A percentile compares a stretch with the other conserved stretches of the same genome.
Evolutionary conservation across 169 alveolate species (phyloP).

Genomic region (Plasmodium coatneyi): DNA sequence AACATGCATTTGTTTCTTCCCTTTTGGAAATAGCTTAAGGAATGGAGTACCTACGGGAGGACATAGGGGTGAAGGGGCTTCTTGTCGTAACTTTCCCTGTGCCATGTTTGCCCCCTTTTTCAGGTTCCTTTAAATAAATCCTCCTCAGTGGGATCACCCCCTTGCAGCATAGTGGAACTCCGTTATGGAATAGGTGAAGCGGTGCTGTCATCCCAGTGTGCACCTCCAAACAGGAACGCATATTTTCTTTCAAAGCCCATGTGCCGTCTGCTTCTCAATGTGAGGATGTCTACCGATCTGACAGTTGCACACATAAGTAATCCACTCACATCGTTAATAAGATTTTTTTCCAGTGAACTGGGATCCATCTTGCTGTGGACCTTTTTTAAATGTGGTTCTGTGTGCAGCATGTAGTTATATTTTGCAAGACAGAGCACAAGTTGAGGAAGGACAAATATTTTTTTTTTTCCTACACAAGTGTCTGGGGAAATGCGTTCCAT

Average conservation of each 20-base stretch:
- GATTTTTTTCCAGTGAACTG: no score
- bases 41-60: background rate
- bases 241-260: background rate
- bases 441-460: background rate
- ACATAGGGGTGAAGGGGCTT: background rate
- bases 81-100: background rate
- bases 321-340: background rate
- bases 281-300: background rate
- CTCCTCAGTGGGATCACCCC: background rate
- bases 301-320: background rate
- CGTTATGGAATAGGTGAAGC: background rate
- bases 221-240: background rate
- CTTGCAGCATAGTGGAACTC: background rate
- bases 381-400: background rate
- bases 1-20: background rate
- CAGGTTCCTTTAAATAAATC: background rate
- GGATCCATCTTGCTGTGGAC: background rate
- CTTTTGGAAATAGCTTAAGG: background rate
- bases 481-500: background rate
- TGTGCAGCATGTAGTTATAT: background rate
- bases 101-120: background rate
- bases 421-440: background rate
- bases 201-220: background rate
- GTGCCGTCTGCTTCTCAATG: background rate
- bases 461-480: background rate